Base-by-base conservation (phyloP, 208 protist species). In the Porcisia deanei region DNA sequence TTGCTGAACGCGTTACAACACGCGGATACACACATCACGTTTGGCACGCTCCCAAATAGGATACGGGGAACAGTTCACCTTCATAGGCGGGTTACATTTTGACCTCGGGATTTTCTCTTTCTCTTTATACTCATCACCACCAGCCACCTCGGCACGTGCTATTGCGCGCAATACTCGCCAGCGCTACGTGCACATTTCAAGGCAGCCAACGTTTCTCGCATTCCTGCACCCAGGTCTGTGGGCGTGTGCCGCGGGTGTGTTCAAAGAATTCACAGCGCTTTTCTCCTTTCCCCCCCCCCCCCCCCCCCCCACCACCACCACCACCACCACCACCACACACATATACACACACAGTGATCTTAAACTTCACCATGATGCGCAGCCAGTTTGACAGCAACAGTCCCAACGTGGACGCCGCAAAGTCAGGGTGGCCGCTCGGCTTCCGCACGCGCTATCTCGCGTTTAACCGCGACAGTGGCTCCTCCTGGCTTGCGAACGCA, bases 401-500 rank as follows among this genome's bases (percentile, higher is more conserved):
- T 30, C 37, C 76, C 20, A 71, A 73, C 8, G 37, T 52, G 45
- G 22, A 9, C 18, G 30, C 43, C 39, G 45, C 22, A 30, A 37
- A 66, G 18, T 2, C 45, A 14, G 45, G 22, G 39, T 58, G 71
- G 20, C 57, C 41, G 30, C 67, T 72, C 49, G 60, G 57, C 37
- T 25, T 63, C 8, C 74, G 73, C 59, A 67, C 71, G n/a, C 71
- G 70, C 63, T 84, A 77, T 65, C 76, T 80, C 64, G 73, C 75
- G 43, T 77, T 84, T 59, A 65, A 84, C 75, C 70, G 80, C 57
- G 20, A 54, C 57, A 73, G 39, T 54, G 75, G 80, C 52, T 68
- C 80, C 16, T 77, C 25, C 5, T 80, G 71, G 76, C 77, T 83
- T n/a, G 47, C 65, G 7, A 52, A 37, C 16, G 52, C 41, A 5